A percentile compares a stretch with the other conserved stretches of the same genome.
Conservation (phyloP, 1,284 basidiomycete genomes). For the Cutaneotrichosporon sp. region DNA sequence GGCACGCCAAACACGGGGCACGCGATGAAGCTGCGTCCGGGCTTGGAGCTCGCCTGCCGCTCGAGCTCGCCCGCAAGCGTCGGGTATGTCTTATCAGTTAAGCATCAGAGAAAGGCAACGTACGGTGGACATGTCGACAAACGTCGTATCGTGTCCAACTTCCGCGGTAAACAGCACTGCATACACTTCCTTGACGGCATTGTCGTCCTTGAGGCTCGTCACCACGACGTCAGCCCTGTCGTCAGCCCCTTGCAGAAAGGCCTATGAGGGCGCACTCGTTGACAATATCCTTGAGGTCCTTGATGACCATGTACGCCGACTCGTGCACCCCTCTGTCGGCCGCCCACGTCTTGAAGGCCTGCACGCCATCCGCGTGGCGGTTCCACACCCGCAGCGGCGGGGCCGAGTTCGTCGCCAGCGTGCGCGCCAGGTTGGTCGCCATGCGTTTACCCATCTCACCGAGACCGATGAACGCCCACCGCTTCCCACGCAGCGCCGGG, state of each 20-base stretch:
- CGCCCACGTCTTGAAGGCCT: conserved; percentile 44
- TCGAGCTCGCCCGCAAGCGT: conserved; percentile 74
- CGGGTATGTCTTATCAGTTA: conserved; percentile 62
- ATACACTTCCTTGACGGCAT: conserved; percentile 69
- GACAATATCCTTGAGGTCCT: conserved; percentile 46
- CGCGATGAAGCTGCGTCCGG: conserved; percentile 68
- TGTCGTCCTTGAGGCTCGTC: conserved; percentile 72
- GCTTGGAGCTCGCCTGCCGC: conserved; percentile 62
- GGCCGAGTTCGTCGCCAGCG: conserved; percentile 28
- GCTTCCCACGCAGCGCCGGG: conserved; percentile 13
- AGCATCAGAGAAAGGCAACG: conserved; percentile 33
- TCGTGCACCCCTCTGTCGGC: conserved; percentile 32
- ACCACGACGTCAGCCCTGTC: conserved; percentile 73
- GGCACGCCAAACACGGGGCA: conserved; percentile 75
- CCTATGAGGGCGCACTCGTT: conserved; percentile 35
- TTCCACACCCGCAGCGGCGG: conserved; percentile 53
- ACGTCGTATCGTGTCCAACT: conserved; percentile 62
- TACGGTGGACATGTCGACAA: conserved; percentile 78
- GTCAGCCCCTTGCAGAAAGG: background rate
- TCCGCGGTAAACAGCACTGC: conserved; percentile 63
- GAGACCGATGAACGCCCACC: conserved; percentile 51
- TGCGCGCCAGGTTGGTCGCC: conserved; percentile 50
- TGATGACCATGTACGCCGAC: conserved; percentile 38
- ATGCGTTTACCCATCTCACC: conserved; percentile 53
- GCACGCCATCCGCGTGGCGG: conserved; percentile 39